phyloP scores from a whole-genome alignment of 2,329 filamentous ascomycete species.

The Colletotrichum tofieldiae region DNA sequence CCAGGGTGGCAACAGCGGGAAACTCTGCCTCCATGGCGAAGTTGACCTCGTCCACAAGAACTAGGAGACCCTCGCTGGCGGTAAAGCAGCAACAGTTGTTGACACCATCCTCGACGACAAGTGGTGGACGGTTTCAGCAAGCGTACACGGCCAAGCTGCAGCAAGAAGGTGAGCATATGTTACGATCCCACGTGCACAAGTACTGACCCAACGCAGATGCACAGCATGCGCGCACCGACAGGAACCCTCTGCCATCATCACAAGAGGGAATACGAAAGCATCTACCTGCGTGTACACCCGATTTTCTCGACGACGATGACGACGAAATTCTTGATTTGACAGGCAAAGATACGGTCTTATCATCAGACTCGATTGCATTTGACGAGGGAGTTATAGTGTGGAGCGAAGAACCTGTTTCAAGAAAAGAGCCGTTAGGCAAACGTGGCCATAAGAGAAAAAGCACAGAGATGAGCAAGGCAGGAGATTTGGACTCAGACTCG shows the following conservation, averaged over 20 bases:
- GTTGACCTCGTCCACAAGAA: slow-evolving; percentile 59
- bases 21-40: slow-evolving; percentile 59
- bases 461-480: slow-evolving; percentile 58
- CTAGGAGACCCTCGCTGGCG: slow-evolving; percentile 62
- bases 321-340: slow-evolving; percentile 57
- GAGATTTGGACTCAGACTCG: slow-evolving; percentile 53
- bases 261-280: slow-evolving; percentile 18
- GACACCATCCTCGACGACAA: slow-evolving; percentile 56
- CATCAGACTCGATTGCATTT: slow-evolving; percentile 55
- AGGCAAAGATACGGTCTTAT: slow-evolving; percentile 51
- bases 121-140: slow-evolving; percentile 47
- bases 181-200: neutral
- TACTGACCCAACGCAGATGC: slow-evolving; percentile 28
- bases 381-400: slow-evolving; percentile 59
- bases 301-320: slow-evolving; percentile 46
- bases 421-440: slow-evolving; percentile 56
- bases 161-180: slow-evolving; percentile 35
- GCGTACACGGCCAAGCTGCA: slow-evolving; percentile 42
- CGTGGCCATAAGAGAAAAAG: slow-evolving; percentile 69
- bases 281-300: slow-evolving; percentile 30
- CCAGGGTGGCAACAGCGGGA: slow-evolving; percentile 27
- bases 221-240: slow-evolving; percentile 12
- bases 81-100: slow-evolving; percentile 59
- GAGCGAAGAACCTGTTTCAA: slow-evolving; percentile 59
- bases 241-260: slow-evolving; percentile 15